These are phyloP conservation scores for Colletotrichum limetticola DNA, from an alignment of 2,329 filamentous ascomycete genomes.

Conservation along the genomic window DNA sequence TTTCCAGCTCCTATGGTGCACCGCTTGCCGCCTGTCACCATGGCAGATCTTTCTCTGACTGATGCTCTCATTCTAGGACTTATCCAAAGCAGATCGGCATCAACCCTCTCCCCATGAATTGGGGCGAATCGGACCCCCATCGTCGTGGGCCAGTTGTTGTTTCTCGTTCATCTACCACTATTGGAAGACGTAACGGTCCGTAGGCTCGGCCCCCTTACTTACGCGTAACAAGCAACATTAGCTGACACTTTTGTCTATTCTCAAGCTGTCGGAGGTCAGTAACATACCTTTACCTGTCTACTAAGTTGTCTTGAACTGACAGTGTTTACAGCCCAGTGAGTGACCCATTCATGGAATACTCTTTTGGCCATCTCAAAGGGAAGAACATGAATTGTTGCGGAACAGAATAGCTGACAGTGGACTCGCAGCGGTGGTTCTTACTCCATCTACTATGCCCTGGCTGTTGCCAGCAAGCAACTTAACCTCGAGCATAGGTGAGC, in stretches of 20 bases:
- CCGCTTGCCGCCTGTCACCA: too few species aligned
- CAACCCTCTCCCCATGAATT: conserved; percentile 87
- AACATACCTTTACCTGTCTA: neutral
- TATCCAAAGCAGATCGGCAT: conserved; percentile 96
- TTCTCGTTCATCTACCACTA: conserved; percentile 78
- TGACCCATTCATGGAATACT: neutral
- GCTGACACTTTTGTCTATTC: neutral
- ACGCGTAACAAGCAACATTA: conserved; percentile 29
- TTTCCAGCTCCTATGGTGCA: neutral
- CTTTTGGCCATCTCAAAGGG: too few species aligned
- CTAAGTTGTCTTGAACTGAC: conserved; percentile 38
- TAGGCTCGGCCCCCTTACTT: conserved; percentile 32
- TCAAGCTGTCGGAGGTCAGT: conserved; percentile 68
- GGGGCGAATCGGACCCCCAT: conserved; percentile 82
- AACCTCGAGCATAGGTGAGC: conserved; percentile 78
- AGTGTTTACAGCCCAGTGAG: conserved; percentile 49
- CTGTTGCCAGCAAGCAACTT: conserved; percentile 90
- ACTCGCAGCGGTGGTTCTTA: conserved; percentile 80
- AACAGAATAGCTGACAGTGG: neutral
- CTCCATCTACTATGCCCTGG: conserved; percentile 93
- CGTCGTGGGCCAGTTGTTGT: conserved; percentile 90
- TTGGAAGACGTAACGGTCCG: conserved; percentile 83
- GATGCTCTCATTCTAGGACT: conserved; percentile 59
- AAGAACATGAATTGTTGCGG: neutral
- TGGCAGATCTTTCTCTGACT: neutral